Evolutionary conservation across 2,329 filamentous ascomycete genomes (phyloP).

Genomic region (Pezicula neosporulosa): DNA sequence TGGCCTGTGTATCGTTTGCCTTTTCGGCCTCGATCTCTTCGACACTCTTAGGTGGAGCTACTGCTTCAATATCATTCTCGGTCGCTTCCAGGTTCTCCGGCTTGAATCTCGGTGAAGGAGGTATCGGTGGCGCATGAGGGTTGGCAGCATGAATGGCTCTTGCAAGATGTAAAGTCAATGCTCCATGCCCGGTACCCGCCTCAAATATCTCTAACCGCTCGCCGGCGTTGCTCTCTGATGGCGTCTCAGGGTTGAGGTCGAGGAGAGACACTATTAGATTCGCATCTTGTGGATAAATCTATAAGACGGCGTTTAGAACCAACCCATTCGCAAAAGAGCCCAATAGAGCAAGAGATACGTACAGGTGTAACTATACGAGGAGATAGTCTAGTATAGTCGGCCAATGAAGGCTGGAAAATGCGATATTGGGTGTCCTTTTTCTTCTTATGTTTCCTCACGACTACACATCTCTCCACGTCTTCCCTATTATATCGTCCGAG

Average conservation of each 20-base stretch:
- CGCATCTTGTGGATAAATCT: conserved; percentile 74
- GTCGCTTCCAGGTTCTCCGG: not conserved
- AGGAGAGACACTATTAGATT: conserved; percentile 72
- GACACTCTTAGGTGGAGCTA: not conserved
- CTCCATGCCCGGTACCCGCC: conserved; percentile 82
- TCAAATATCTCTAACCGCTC: conserved; percentile 71
- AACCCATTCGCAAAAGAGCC: not conserved
- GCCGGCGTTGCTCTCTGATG: conserved; percentile 58
- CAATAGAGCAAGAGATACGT: conserved; percentile 24
- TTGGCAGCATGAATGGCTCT: conserved; percentile 75
- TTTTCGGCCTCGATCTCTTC: not conserved
- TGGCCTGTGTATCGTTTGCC: conserved; percentile 1
- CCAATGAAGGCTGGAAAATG: conserved; percentile 63
- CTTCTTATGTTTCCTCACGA: conserved; percentile 5
- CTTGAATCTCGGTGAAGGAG: conserved; percentile 11
- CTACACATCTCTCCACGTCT: conserved; percentile 13
- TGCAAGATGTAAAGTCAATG: conserved; percentile 71
- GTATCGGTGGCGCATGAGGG: conserved; percentile 41
- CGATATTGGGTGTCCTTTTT: conserved; percentile 19
- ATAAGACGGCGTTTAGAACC: conserved; percentile 20
- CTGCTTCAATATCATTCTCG: not conserved
- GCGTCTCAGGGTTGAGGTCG: conserved; percentile 66
- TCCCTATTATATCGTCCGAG: conserved; percentile 34
- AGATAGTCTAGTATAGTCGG: conserved; percentile 68
- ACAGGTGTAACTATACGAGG: conserved; percentile 73